phyloP scores from a whole-genome alignment of 2,329 filamentous ascomycete species.

The Fusarium camptoceras region DNA sequence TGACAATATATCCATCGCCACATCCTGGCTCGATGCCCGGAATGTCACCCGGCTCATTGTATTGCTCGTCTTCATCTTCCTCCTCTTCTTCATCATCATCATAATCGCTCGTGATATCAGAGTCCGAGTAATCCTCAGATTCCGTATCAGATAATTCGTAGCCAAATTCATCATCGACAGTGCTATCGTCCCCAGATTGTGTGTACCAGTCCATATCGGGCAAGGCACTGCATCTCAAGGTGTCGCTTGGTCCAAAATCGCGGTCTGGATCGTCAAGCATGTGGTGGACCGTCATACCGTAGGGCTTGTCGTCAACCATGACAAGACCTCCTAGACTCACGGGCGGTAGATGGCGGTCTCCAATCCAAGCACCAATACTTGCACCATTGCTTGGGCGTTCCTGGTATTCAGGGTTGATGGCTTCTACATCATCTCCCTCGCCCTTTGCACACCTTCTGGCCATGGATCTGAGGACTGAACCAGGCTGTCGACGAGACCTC shows the following conservation, averaged over 20 bases:
- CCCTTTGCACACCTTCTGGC: slow-evolving; percentile 49
- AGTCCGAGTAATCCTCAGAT: slow-evolving; percentile 64
- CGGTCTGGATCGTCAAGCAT: slow-evolving; percentile 82
- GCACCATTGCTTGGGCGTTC: slow-evolving; percentile 84
- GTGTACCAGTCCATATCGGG: slow-evolving; percentile 57
- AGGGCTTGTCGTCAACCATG: slow-evolving; percentile 83
- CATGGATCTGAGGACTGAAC: slow-evolving; percentile 50
- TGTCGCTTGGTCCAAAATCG: slow-evolving; percentile 51
- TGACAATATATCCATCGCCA: slow-evolving; percentile 83
- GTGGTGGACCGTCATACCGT: slow-evolving; percentile 97
- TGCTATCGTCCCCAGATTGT: slow-evolving; percentile 57
- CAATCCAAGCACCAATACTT: slow-evolving; percentile 91
- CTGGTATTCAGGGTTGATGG: slow-evolving; percentile 82
- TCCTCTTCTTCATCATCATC: slow-evolving; percentile 63
- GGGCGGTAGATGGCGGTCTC: slow-evolving; percentile 85
- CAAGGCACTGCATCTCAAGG: slow-evolving; percentile 55
- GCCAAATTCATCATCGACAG: slow-evolving; percentile 64
- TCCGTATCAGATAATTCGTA: slow-evolving; percentile 73
- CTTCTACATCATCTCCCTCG: slow-evolving; percentile 55
- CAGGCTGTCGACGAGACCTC: slow-evolving; percentile 64
- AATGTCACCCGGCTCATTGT: slow-evolving; percentile 77
- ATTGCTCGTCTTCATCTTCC: slow-evolving; percentile 65
- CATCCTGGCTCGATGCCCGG: slow-evolving; percentile 80
- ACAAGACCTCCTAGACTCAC: slow-evolving; percentile 92
- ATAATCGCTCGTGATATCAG: slow-evolving; percentile 65